Percentiles rank a stretch among this genome's conserved stretches.
Evolutionary conservation across 2,329 filamentous ascomycete species (phyloP).

Genomic region (Aotearoamyces nothofagi): DNA sequence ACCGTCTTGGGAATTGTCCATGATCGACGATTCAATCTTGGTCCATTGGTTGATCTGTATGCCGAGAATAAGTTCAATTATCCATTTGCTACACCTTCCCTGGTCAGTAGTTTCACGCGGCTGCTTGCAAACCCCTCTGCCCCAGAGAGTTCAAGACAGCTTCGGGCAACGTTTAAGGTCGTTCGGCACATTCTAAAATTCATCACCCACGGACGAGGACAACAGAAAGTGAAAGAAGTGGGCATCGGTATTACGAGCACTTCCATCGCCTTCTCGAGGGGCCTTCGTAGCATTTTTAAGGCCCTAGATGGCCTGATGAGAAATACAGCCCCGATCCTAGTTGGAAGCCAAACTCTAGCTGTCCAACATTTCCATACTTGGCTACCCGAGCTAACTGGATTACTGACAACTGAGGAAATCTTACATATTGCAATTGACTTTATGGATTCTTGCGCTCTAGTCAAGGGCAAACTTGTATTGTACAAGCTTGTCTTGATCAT

Average conservation of each 20-base stretch:
- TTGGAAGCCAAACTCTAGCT: slow-evolving; percentile 87
- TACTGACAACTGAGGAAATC: slow-evolving; percentile 71
- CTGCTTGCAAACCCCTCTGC: slow-evolving; percentile 74
- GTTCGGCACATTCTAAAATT: slow-evolving; percentile 88
- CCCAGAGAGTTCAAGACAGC: slow-evolving; percentile 64
- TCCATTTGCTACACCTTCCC: slow-evolving; percentile 76
- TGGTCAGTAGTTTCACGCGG: slow-evolving; percentile 75
- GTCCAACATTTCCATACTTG: slow-evolving; percentile 96
- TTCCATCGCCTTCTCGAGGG: slow-evolving; percentile 60
- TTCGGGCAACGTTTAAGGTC: slow-evolving; percentile 89
- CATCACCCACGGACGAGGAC: slow-evolving; percentile 74
- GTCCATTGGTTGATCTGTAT: slow-evolving; percentile 82
- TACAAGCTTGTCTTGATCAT: slow-evolving; percentile 90
- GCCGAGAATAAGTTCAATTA: slow-evolving; percentile 83
- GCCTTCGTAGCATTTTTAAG: slow-evolving; percentile 78
- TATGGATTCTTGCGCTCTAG: slow-evolving; percentile 74
- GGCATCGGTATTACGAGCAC: slow-evolving; percentile 71
- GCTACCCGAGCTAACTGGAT: slow-evolving; percentile 75
- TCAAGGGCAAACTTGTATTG: slow-evolving; percentile 80
- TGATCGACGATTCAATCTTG: slow-evolving; percentile 83
- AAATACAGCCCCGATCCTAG: slow-evolving; percentile 67
- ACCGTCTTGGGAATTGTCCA: slow-evolving; percentile 86
- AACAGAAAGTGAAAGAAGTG: slow-evolving; percentile 79
- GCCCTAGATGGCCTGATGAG: slow-evolving; percentile 82
- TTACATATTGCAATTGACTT: slow-evolving; percentile 85